A percentile compares a stretch with the other conserved stretches of the same genome.
Evolutionary conservation across 140 eudicot genomes (phyloP).

Genomic region (Ambrosia hybrid): DNA sequence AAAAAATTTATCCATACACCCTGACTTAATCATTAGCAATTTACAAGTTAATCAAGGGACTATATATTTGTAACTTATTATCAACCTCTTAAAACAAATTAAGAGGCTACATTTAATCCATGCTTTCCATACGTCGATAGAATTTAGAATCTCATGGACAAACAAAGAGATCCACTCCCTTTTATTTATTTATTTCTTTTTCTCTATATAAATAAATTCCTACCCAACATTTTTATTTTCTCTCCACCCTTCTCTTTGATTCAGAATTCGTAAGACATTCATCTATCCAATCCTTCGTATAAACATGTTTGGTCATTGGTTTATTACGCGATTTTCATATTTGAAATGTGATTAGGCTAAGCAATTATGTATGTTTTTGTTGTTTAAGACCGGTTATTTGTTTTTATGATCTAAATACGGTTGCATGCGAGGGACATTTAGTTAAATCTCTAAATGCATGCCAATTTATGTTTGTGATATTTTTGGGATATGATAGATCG

Average conservation of each 20-base stretch:
- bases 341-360: constrained; percentile 2
- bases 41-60: constrained; percentile 11
- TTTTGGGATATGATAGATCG: not conserved
- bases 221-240: not conserved
- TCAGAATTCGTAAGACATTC: constrained; percentile 25
- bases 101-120: constrained; percentile 44
- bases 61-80: constrained; percentile 12
- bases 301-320: not conserved
- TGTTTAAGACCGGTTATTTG: not conserved
- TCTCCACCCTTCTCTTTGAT: constrained; percentile 19
- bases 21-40: not conserved
- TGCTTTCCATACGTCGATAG: constrained; percentile 33
- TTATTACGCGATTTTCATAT: not conserved
- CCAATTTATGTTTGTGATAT: not conserved
- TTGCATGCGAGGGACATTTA: not conserved
- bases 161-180: constrained; percentile 18
- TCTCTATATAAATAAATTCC: constrained; percentile 10
- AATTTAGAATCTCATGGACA: constrained; percentile 18
- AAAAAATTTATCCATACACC: too few relatives aligned
- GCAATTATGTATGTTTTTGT: too few relatives aligned
- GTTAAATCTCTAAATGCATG: constrained; percentile 1
- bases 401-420: constrained; percentile 8
- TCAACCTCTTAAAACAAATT: constrained; percentile 28
- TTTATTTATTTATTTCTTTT: constrained; percentile 7
- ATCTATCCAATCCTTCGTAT: not conserved